These are phyloP conservation scores for Colletotrichum sp. DNA, from an alignment of 2,329 filamentous ascomycete species.

Conservation along the genomic window DNA sequence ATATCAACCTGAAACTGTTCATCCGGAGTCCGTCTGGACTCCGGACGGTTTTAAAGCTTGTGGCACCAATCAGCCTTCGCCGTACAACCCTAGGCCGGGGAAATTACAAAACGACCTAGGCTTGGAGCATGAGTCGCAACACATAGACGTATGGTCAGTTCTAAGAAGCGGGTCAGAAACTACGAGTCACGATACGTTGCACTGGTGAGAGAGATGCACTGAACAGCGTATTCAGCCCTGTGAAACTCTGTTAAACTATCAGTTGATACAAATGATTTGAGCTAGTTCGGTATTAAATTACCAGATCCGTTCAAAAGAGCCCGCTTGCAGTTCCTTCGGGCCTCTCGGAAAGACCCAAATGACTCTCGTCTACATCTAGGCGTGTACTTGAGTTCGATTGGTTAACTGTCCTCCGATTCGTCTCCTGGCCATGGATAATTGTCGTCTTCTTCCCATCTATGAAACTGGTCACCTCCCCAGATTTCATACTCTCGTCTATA, in stretches of 20 bases:
- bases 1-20: neutral
- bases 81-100: neutral
- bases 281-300: neutral
- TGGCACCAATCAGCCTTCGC: neutral
- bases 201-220: neutral
- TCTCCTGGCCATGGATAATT: neutral
- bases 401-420: neutral
- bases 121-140: neutral
- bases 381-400: neutral
- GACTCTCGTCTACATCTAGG: neutral
- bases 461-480: accelerated
- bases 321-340: neutral
- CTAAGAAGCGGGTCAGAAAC: neutral
- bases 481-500: neutral
- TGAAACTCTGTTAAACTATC: neutral
- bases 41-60: neutral
- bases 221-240: accelerated
- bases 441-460: neutral
- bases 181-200: neutral
- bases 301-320: neutral
- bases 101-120: neutral
- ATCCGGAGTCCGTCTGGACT: neutral
- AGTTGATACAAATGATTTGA: neutral
- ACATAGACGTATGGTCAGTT: neutral
- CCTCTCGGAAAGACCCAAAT: neutral